Percentiles rank a stretch among this genome's conserved stretches.
These are phyloP conservation scores for Eudorina sp. DNA, from an alignment of 139 green algal genomes.

Conservation along the genomic window DNA sequence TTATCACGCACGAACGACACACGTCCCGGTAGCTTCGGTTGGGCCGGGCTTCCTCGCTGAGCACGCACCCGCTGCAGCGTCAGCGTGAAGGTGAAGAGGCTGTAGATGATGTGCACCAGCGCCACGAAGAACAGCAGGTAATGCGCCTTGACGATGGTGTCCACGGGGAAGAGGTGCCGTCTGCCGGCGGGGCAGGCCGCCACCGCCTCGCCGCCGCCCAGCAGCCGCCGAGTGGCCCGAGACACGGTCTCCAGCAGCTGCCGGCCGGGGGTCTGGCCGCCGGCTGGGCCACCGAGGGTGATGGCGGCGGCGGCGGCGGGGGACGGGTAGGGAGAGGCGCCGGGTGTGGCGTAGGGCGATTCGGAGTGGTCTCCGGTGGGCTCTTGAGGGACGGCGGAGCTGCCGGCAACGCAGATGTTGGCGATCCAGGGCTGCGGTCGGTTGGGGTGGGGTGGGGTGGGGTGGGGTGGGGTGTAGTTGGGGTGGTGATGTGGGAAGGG, in stretches of 20 bases:
- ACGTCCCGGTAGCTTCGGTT: too few relatives aligned
- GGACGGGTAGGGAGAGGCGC: neutral
- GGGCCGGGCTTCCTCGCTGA: too few relatives aligned
- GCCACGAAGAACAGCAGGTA: conserved; percentile 49
- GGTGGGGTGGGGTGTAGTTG: too few relatives aligned
- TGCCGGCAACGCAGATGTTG: conserved; percentile 27
- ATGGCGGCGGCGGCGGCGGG: neutral
- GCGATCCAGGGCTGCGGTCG: conserved; percentile 32
- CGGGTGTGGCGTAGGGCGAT: neutral
- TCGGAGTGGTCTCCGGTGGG: too few relatives aligned
- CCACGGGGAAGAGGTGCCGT: conserved; percentile 23
- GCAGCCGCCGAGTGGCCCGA: neutral
- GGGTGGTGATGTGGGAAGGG: too few relatives aligned
- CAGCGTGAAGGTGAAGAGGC: conserved; percentile 41
- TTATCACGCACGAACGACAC: too few relatives aligned
- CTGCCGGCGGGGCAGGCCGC: neutral
- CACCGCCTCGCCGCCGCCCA: neutral
- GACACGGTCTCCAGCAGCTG: neutral
- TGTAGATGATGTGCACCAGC: conserved; percentile 43
- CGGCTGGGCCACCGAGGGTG: neutral
- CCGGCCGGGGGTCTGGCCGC: neutral
- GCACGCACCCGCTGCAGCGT: conserved; percentile 38
- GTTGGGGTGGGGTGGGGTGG: too few relatives aligned
- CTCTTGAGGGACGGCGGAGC: too few relatives aligned
- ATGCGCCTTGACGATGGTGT: conserved; percentile 23